Conservation (phyloP, 129 eudicot genomes). For the Ambrosia trifida region DNA sequence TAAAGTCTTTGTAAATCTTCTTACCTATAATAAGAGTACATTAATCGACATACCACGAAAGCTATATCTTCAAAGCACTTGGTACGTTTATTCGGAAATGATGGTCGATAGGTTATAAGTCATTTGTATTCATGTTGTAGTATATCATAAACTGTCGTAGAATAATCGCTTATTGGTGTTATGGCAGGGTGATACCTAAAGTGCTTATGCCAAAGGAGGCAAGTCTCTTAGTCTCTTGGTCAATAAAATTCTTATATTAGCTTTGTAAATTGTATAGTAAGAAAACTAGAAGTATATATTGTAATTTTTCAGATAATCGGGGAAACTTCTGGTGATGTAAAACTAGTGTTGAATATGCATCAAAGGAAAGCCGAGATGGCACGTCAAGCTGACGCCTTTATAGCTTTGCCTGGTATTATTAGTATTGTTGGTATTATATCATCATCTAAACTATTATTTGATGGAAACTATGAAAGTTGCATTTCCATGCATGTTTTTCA, state of each 20-base stretch:
- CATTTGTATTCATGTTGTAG: not conserved
- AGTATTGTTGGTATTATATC: not conserved
- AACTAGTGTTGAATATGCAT: constrained; percentile 76
- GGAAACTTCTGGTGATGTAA: constrained; percentile 72
- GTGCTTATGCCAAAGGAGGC: constrained; percentile 86
- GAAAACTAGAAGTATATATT: not conserved
- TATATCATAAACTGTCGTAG: not conserved
- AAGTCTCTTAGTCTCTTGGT: constrained; percentile 6
- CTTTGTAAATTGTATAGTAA: not conserved
- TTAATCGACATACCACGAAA: too few relatives aligned
- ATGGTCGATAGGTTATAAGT: not conserved
- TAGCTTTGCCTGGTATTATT: constrained; percentile 73
- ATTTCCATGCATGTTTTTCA: not conserved
- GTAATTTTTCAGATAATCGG: constrained; percentile 54
- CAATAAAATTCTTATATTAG: not conserved
- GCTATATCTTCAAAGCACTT: not conserved
- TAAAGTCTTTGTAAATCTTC: too few relatives aligned
- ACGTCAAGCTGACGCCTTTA: constrained; percentile 85
- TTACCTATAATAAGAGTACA: too few relatives aligned
- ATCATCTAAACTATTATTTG: not conserved
- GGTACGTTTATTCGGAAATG: too few relatives aligned
- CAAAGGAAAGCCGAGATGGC: constrained; percentile 97
- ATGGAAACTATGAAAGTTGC: not conserved
- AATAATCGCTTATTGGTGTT: not conserved
- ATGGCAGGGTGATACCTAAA: constrained; percentile 70